Percentiles rank a stretch among this genome's conserved stretches.
Evolutionary conservation across 2,329 filamentous ascomycete species (phyloP).

Genomic region (Rhynchosporium agropyri): DNA sequence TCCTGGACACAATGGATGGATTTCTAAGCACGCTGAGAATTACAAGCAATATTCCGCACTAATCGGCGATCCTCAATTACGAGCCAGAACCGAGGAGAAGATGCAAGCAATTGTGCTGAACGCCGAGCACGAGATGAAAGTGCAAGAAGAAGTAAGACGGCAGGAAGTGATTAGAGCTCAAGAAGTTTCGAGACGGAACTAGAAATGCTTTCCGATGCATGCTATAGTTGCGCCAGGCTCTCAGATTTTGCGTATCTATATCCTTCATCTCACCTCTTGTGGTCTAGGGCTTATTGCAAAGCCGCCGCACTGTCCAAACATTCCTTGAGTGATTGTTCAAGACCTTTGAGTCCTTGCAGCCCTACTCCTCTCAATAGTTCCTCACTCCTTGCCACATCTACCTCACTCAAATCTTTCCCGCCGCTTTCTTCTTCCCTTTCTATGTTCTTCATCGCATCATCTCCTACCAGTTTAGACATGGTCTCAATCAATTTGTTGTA

Average conservation of each 20-base stretch:
- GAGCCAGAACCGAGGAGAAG: not conserved
- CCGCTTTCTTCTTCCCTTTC: not conserved
- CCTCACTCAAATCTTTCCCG: not conserved
- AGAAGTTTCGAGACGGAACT: not conserved
- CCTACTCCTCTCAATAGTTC: conserved; percentile 3
- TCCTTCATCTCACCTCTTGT: too few relatives aligned
- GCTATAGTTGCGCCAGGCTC: too few relatives aligned
- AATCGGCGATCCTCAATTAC: not conserved
- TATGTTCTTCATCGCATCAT: not conserved
- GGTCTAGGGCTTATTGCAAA: not conserved
- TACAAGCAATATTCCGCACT: not conserved
- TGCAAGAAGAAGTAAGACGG: not conserved
- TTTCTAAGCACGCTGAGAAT: not conserved
- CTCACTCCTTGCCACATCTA: conserved; percentile 9
- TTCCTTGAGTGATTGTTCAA: not conserved
- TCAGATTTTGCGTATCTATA: too few relatives aligned
- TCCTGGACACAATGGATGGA: not conserved
- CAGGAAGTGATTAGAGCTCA: conserved; percentile 4
- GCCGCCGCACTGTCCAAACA: not conserved
- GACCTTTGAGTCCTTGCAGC: not conserved
- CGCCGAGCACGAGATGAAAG: not conserved
- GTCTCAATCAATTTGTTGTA: conserved; percentile 4
- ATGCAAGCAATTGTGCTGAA: not conserved
- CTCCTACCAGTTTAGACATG: not conserved
- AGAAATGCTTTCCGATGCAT: too few relatives aligned